Percentiles rank a stretch among this genome's conserved stretches.
These are phyloP conservation scores for Suhomyces canberraensis DNA, from an alignment of 805 yeast genomes.

Conservation along the genomic window DNA sequence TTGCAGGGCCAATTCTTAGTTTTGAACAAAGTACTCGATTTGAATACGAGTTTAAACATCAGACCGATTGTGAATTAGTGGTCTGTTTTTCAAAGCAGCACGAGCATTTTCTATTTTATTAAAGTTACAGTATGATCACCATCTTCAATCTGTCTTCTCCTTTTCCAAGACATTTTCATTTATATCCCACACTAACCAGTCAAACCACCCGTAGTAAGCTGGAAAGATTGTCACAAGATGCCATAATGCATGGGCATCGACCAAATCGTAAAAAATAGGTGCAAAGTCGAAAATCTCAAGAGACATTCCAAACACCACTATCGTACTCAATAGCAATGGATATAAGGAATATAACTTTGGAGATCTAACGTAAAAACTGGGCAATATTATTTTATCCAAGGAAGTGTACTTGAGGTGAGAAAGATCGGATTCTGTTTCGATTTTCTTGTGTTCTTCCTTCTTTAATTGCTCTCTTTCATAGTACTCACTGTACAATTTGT, in stretches of 20 bases:
- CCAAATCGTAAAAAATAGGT: conserved; percentile 53
- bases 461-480: conserved; percentile 21
- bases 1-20: too few species aligned
- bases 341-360: conserved; percentile 39
- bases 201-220: conserved; percentile 40
- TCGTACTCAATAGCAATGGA: conserved; percentile 33
- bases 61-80: too few species aligned
- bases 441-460: conserved; percentile 8
- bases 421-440: background rate
- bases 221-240: conserved; percentile 74
- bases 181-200: conserved; percentile 45
- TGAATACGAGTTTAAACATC: too few species aligned
- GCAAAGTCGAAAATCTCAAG: conserved; percentile 89
- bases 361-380: conserved; percentile 31
- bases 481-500: conserved; percentile 28
- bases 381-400: conserved; percentile 19
- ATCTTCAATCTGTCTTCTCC: conserved; percentile 8
- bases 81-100: too few species aligned
- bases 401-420: conserved; percentile 22
- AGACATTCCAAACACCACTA: conserved; percentile 73
- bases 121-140: too few species aligned
- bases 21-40: too few species aligned
- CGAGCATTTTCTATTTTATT: too few species aligned
- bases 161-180: conserved; percentile 28
- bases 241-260: conserved; percentile 96